Evolutionary conservation across 169 alveolate genomes (phyloP).

Genomic region (Cryptosporidium ryanae): DNA sequence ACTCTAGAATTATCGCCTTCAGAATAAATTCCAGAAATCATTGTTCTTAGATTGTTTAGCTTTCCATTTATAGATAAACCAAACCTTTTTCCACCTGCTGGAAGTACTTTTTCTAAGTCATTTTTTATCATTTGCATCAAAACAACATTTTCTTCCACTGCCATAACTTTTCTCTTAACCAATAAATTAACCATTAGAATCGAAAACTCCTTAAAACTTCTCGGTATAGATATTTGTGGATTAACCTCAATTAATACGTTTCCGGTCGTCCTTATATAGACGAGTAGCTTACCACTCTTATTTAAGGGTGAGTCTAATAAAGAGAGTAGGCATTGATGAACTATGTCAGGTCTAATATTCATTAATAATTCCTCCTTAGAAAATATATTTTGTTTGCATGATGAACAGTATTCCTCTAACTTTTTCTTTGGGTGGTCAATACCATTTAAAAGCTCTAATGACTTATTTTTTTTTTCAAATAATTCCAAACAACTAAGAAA

Average conservation of each 20-base stretch:
- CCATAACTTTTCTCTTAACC: conserved; percentile 83
- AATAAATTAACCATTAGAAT: conserved; percentile 84
- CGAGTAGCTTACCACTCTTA: conserved; percentile 83
- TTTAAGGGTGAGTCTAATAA: conserved; percentile 87
- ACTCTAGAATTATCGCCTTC: conserved; percentile 6
- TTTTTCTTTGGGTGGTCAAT: conserved; percentile 73
- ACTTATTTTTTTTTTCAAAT: conserved; percentile 31
- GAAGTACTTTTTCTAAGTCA: conserved; percentile 82
- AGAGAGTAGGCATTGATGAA: conserved; percentile 89
- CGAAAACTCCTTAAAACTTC: conserved; percentile 85
- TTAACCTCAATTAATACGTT: conserved; percentile 86
- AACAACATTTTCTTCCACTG: conserved; percentile 82
- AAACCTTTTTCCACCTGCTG: conserved; percentile 84
- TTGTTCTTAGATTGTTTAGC: conserved; percentile 80
- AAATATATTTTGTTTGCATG: conserved; percentile 1
- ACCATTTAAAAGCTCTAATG: conserved; percentile 66
- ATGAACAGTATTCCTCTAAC: conserved; percentile 43
- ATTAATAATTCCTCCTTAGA: conserved; percentile 76
- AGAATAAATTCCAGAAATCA: conserved; percentile 78
- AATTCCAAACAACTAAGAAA: conserved; percentile 49
- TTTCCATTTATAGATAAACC: conserved; percentile 86
- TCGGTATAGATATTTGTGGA: conserved; percentile 89
- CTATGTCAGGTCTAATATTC: conserved; percentile 88
- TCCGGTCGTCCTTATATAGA: conserved; percentile 85
- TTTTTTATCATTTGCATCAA: conserved; percentile 85